Evolutionary conservation across 192 early-diverging fungal genomes (phyloP), one percentile per base, ranked within the genome.

Genomic region (Umbelopsis ramanniana): DNA sequence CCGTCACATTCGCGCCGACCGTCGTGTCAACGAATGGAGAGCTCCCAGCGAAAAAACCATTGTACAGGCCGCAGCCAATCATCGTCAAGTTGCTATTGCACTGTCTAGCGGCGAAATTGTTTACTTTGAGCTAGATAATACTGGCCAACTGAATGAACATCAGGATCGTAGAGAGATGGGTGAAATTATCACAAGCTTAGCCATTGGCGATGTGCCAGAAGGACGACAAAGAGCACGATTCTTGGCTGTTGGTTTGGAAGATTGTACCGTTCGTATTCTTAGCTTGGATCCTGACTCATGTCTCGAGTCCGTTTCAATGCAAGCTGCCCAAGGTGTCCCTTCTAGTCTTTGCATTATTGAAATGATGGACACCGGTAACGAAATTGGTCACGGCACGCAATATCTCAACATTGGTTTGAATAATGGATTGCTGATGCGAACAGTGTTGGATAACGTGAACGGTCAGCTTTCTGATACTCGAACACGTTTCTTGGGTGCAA

Each of bases 1-100:
- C 48, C 88, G 96, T 23, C 96, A 96, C 72, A 97, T 97, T 67
- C 86, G 89, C 24, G 79, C 89, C 26, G 96, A 97, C 82, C 87
- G 89, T 6, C 92, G 95, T 46, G 93, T 96, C 0, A 94, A 89
- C 72, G 97, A 98, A 81, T 99, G 98, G 98, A 89, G 87, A 66
- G 89, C 94, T 19, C 96, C 97, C 15, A 83, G 82, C 35, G 88
- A 87, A 48, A 87, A 88, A 67, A 76, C 83, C 0, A 94, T 98
- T 68, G 80, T 92, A 0, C 78, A 87, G 17, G 97, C 95, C 0
- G 89, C 95, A 0, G 93, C 90, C 50, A 96, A 96, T 72, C 77
- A 87, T 33, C 89, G 93, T 24, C 95, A 95, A 72, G 92, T 94
- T 6, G 87, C 90, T 0, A 90, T 98, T 47, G 91, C 93, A 6